Evolutionary conservation across 202 grass and related monocot genomes (phyloP).

Genomic region (Setaria italica): DNA sequence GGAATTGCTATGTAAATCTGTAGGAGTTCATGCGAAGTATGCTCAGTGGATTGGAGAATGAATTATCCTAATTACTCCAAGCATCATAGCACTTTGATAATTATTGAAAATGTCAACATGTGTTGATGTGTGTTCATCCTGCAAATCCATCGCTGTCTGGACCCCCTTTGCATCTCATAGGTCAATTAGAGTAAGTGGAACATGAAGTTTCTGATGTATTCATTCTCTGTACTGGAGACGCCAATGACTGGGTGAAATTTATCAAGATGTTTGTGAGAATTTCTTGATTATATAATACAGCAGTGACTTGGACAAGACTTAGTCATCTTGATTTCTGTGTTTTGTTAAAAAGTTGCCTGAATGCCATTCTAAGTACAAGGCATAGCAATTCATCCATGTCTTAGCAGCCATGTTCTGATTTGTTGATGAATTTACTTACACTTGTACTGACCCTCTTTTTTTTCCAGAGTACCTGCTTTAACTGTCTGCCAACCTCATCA

Average conservation of each 20-base stretch:
- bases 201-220: background rate
- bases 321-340: slow-evolving; percentile 1
- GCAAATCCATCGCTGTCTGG: background rate
- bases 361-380: background rate
- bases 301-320: background rate
- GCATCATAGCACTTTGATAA: background rate
- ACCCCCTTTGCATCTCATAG: background rate
- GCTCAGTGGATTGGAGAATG: background rate
- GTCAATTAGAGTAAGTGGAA: background rate
- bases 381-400: background rate
- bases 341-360: background rate
- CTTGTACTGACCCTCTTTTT: background rate
- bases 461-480: slow-evolving; percentile 50
- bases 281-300: background rate
- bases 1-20: background rate
- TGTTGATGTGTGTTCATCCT: background rate
- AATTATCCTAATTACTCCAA: background rate
- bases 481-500: slow-evolving; percentile 37
- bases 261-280: background rate
- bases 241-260: background rate
- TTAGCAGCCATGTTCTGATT: background rate
- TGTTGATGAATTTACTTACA: background rate
- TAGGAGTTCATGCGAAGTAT: background rate
- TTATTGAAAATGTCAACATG: background rate
- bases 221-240: background rate